Evolutionary conservation across 1,284 basidiomycete species (phyloP).

Genomic region (Ceratorhiza oryzae-sativae): DNA sequence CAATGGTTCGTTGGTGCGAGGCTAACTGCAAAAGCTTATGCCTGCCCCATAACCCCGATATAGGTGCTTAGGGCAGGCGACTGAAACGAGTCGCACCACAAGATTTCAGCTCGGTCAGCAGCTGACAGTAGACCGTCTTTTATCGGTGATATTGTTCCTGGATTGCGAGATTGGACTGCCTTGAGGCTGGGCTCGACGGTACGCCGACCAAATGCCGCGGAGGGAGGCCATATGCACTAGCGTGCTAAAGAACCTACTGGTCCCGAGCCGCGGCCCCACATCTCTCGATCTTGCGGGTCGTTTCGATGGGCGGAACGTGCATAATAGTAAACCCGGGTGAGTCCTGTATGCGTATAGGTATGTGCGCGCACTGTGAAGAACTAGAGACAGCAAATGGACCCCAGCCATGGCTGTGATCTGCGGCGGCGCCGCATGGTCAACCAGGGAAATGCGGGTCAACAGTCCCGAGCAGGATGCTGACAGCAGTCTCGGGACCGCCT

Average conservation of each 20-base stretch:
- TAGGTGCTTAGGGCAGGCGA: no score
- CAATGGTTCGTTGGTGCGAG: no score
- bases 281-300: neutral
- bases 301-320: conserved; percentile 4
- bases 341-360: conserved; percentile 3
- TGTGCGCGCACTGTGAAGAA: neutral
- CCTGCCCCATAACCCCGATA: no score
- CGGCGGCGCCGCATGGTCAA: neutral
- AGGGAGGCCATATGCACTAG: neutral
- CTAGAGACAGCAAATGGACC: neutral
- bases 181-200: neutral
- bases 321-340: conserved; percentile 16
- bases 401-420: conserved; percentile 5
- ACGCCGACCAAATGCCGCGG: neutral
- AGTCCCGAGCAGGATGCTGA: neutral
- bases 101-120: no score
- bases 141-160: neutral
- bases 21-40: no score
- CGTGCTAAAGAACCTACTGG: neutral
- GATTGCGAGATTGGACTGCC: no score
- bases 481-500: neutral
- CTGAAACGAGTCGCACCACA: neutral
- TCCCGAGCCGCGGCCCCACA: conserved; percentile 15
- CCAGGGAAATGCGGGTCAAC: neutral
- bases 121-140: neutral